phyloP scores from a whole-genome alignment of 2,329 filamentous ascomycete genomes.

The Exserohilum turcica region DNA sequence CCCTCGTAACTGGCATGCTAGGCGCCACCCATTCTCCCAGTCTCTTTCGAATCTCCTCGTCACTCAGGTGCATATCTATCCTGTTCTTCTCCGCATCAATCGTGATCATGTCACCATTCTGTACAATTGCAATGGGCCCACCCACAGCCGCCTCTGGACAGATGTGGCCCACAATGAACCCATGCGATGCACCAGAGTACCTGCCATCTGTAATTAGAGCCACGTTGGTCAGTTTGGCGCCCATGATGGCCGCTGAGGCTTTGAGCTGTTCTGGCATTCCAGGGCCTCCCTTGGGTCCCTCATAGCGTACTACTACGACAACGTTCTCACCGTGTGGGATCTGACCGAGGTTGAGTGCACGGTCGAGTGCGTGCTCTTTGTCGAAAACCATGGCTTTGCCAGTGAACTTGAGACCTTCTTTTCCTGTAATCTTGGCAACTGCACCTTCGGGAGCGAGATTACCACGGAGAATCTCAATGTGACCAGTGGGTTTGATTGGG shows the following conservation, averaged over 20 bases:
- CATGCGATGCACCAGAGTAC: conserved; percentile 86
- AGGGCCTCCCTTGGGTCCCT: conserved; percentile 89
- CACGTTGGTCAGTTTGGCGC: conserved; percentile 83
- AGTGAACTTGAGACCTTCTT: conserved; percentile 82
- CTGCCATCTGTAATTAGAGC: conserved; percentile 91
- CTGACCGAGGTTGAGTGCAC: conserved; percentile 72
- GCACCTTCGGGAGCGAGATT: conserved; percentile 88
- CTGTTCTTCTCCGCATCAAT: conserved; percentile 82
- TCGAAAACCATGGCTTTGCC: conserved; percentile 84
- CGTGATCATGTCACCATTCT: conserved; percentile 79
- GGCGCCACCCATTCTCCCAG: conserved; percentile 72
- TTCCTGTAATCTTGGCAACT: conserved; percentile 95
- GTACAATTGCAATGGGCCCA: conserved; percentile 83
- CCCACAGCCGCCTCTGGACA: conserved; percentile 88
- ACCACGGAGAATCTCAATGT: conserved; percentile 85
- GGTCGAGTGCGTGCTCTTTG: conserved; percentile 79
- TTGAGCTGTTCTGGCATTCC: conserved; percentile 96
- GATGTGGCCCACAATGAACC: conserved; percentile 93
- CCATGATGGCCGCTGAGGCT: conserved; percentile 89
- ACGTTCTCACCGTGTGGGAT: conserved; percentile 79
- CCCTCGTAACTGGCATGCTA: conserved; percentile 74
- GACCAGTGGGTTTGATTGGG: conserved; percentile 84
- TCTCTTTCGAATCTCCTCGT: conserved; percentile 71
- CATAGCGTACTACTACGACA: conserved; percentile 89
- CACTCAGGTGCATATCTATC: conserved; percentile 71